Percentiles rank a stretch among this genome's conserved stretches.
Conservation (phyloP, 805 yeast species). For the Candida endomychidarum region DNA sequence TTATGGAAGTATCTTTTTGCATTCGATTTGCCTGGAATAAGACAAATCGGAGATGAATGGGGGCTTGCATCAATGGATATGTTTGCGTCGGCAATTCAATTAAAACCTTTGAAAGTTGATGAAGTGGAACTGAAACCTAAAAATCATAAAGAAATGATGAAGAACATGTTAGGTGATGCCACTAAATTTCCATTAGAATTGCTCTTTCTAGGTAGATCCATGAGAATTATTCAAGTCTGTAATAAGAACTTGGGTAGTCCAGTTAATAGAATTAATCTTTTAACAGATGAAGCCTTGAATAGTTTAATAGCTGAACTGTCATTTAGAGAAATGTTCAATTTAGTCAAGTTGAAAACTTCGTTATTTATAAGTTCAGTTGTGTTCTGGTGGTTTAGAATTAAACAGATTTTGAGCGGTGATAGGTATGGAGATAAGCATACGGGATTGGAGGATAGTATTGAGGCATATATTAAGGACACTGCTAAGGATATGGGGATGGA, state of each 20-base stretch:
- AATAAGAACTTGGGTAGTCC: constrained; percentile 70
- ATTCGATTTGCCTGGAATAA: constrained; percentile 48
- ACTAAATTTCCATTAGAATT: constrained; percentile 66
- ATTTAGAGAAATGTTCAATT: constrained; percentile 8
- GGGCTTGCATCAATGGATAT: constrained; percentile 67
- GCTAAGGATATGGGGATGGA: constrained; percentile 45
- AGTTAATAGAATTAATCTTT: constrained; percentile 64
- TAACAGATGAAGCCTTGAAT: constrained; percentile 56
- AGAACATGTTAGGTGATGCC: constrained; percentile 57
- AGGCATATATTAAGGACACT: constrained; percentile 41
- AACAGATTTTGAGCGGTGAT: constrained; percentile 34
- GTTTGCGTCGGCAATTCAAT: constrained; percentile 55
- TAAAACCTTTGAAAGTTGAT: constrained; percentile 43
- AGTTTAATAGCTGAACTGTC: constrained; percentile 17
- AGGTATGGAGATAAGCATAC: constrained; percentile 29
- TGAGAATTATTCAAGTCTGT: constrained; percentile 72
- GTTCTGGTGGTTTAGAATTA: constrained; percentile 31
- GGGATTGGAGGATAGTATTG: constrained; percentile 49
- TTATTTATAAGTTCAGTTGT: constrained; percentile 30
- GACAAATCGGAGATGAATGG: constrained; percentile 55
- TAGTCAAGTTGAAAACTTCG: constrained; percentile 21
- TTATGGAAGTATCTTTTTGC: constrained; percentile 66
- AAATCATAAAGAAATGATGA: constrained; percentile 44
- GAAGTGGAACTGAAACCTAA: constrained; percentile 10
- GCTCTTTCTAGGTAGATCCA: constrained; percentile 64